A percentile compares a stretch with the other conserved stretches of the same genome.
Conservation (phyloP, 2,329 filamentous ascomycete genomes). For the Aureobasidium mangrovei region DNA sequence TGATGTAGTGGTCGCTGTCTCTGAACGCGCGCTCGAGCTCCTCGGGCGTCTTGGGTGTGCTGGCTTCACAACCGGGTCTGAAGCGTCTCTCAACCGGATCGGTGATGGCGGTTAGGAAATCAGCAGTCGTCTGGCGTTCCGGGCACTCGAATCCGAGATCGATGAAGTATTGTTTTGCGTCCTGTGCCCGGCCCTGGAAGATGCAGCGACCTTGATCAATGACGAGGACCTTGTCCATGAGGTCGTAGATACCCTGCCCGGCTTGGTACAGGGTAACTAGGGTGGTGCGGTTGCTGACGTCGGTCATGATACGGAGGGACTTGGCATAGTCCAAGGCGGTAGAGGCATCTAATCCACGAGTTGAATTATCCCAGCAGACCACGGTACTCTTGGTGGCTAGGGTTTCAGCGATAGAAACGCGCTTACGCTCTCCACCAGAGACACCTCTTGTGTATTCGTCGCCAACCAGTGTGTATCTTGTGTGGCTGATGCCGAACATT, state of each 20-base stretch:
- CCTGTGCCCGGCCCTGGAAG: slow-evolving; percentile 53
- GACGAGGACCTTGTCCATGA: slow-evolving; percentile 74
- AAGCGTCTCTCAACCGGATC: slow-evolving; percentile 64
- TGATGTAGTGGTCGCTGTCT: slow-evolving; percentile 48
- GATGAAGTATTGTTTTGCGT: slow-evolving; percentile 58
- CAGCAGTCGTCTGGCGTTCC: slow-evolving; percentile 60
- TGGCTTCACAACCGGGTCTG: slow-evolving; percentile 54
- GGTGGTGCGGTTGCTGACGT: slow-evolving; percentile 62
- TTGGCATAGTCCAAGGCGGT: slow-evolving; percentile 72
- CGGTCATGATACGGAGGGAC: slow-evolving; percentile 71
- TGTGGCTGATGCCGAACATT: slow-evolving; percentile 73
- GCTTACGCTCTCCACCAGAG: slow-evolving; percentile 71
- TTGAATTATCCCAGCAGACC: slow-evolving; percentile 73
- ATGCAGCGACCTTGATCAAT: slow-evolving; percentile 65
- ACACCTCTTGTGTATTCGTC: slow-evolving; percentile 65
- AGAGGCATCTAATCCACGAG: slow-evolving; percentile 68
- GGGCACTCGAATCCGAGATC: slow-evolving; percentile 55
- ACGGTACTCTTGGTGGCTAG: slow-evolving; percentile 65
- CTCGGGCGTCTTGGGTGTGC: slow-evolving; percentile 58
- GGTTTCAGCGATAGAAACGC: slow-evolving; percentile 70
- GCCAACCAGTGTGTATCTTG: slow-evolving; percentile 65
- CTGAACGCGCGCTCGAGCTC: slow-evolving; percentile 62
- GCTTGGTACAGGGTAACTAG: slow-evolving; percentile 65
- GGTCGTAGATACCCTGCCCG: slow-evolving; percentile 58
- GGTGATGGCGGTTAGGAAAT: slow-evolving; percentile 68